Evolutionary conservation across 345 rosid genomes (phyloP), one percentile per base, ranked within the genome.

Genomic region (Brassica nigra): DNA sequence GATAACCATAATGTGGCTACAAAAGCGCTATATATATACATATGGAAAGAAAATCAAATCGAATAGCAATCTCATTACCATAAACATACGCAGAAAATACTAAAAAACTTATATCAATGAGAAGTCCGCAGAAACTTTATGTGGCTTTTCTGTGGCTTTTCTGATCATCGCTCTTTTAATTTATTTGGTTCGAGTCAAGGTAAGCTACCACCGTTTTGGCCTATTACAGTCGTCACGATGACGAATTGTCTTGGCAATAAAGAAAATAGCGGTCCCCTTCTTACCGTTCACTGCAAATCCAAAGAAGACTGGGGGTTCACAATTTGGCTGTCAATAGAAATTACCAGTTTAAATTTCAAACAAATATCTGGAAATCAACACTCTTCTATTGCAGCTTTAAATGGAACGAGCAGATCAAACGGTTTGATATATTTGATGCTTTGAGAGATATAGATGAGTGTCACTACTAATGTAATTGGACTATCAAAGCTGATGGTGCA

Each of bases 281-380:
- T 57, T 33, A 74, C 54, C 2, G 3, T 74, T 27, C 83, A 80
- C 14, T 80, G 83, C 34, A 52, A 68, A 59, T 59, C 74, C 5
- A 74, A 61, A 15, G 5, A 74, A 1, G 33, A 74, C n/a, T 10
- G 49, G 79, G 62, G 4, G 3, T 12, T 42, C 70, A 80, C 8
- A 6, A 2, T 0, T 10, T 74, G 63, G 20, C 47, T 16, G 18
- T 4, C 65, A 11, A 33, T 0, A 29, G 34, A 68, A 0, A 28
- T 6, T 75, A 70, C 20, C 7, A 20, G 0, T 69, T 80, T 16
- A 23, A 3, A 28, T 75, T 80, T 37, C 14, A 75, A 69, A 4
- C 79, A 33, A 62, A 69, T 68, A 0, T 62, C 12, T 80, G 79
- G 76, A 28, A 5, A 34, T 20, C 62, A 57, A 20, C 78, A 66